Base-by-base conservation (phyloP, 2,329 filamentous ascomycete genomes). In the Neofusicoccum ribis region DNA sequence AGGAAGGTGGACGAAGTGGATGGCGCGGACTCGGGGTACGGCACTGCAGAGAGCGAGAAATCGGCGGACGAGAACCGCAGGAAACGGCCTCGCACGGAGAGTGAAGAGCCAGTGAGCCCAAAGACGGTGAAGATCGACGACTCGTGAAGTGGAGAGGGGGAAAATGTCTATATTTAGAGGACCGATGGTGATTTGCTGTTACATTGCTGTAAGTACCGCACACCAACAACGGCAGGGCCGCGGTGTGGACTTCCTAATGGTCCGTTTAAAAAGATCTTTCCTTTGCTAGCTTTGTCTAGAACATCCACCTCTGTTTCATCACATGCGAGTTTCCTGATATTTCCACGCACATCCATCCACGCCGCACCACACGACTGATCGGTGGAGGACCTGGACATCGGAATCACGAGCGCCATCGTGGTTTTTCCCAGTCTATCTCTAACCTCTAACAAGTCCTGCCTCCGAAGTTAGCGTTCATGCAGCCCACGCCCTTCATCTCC, bases 111-210 rank as follows among this genome's bases (percentile, higher is more conserved):
- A 3, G 54, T 58, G 54, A 46, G 27, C n/a, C 31, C 43, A 1
- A 47, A 36, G 54, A 47, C 5, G 43, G 56, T 20, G 56, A 37
- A 14, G 56, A 60, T 60, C 41, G 56, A 60, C 56, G 44, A 60
- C 37, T 46, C 23, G 20, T 60, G 56, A 44, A 60, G 56, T 36
- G 41, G 56, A 47, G 56, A 60, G 56, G 20, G 31, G 27, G 34
- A 12, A n/a, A 50, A 14, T 50, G 34, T 52, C 56, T 60, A 59
- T 59, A 60, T 60, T 60, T 60, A 47, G 56, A 60, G 56, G 37
- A n/a, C 3, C 17, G 17, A 39, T 58, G 56, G 27, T 60, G 56
- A 60, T 47, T 60, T 60, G 56, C 31, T 60, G 56, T 47, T 60
- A 47, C 56, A 60, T 60, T 58, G 31, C 43, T 60, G 56, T 60